These are phyloP conservation scores for Jimgerdemannia flammicorona DNA, from an alignment of 192 early-diverging fungal genomes.

Conservation along the genomic window DNA sequence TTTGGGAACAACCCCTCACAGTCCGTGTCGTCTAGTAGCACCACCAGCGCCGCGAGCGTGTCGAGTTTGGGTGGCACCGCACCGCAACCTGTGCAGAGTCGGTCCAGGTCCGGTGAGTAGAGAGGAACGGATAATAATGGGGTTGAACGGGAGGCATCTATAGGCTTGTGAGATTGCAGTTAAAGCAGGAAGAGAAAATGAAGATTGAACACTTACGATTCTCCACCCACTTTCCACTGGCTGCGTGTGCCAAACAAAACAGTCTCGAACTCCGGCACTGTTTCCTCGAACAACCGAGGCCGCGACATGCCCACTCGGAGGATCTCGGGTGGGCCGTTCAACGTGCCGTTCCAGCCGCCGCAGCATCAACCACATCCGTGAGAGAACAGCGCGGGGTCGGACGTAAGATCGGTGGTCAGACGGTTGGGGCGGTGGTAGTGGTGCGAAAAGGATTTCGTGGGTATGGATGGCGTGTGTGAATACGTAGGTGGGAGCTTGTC, in stretches of 20 bases:
- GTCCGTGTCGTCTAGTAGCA: not conserved
- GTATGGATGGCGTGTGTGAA: too few species aligned
- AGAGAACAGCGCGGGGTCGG: not conserved
- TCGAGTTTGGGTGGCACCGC: not conserved
- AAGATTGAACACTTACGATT: not conserved
- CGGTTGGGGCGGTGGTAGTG: too few species aligned
- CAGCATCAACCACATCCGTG: not conserved
- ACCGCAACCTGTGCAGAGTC: not conserved
- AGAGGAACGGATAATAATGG: not conserved
- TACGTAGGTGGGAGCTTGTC: too few species aligned
- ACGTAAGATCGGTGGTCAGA: too few species aligned
- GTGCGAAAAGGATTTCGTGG: too few species aligned
- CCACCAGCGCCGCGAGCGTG: not conserved
- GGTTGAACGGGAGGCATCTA: too few species aligned
- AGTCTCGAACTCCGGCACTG: not conserved
- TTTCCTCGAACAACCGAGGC: not conserved
- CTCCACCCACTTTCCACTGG: not conserved
- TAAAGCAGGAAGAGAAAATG: not conserved
- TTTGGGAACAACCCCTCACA: not conserved
- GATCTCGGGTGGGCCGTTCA: not conserved
- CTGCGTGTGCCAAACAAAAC: not conserved
- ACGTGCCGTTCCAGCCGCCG: not conserved
- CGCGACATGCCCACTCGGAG: not conserved
- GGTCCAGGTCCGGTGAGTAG: not conserved
- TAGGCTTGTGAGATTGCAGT: not conserved